phyloP scores from a whole-genome alignment of 108 stramenopile species.

The Epithemia pelagica region DNA sequence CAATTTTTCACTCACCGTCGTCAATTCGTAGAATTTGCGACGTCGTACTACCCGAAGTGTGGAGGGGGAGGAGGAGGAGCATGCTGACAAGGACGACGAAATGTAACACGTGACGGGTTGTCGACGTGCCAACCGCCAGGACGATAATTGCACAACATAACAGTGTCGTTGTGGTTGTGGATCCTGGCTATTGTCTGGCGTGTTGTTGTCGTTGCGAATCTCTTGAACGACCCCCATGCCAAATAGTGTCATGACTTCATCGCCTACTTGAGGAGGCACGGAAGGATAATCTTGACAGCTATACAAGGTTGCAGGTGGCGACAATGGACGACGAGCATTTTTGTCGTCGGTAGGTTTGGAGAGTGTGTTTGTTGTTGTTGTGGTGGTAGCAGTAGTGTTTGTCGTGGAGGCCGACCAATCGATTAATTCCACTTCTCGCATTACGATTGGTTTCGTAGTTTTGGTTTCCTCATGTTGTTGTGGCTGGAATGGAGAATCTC shows the following conservation, averaged over 20 bases:
- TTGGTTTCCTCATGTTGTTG: not conserved
- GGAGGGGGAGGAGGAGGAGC: no score
- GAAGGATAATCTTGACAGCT: conserved; percentile 44
- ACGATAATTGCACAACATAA: conserved; percentile 40
- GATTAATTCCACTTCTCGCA: conserved; percentile 53
- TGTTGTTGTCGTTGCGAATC: conserved; percentile 15
- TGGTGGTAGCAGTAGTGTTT: not conserved
- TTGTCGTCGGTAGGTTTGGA: not conserved
- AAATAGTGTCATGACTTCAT: conserved; percentile 55
- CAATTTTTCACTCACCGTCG: conserved; percentile 44
- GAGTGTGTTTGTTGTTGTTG: not conserved
- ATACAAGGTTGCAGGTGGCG: conserved; percentile 39
- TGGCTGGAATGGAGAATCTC: not conserved
- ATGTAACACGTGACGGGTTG: conserved; percentile 59
- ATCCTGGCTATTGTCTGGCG: not conserved
- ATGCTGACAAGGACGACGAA: no score
- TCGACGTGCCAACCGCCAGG: conserved; percentile 59
- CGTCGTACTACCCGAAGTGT: conserved; percentile 51
- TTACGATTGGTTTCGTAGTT: conserved; percentile 2
- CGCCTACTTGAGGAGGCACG: conserved; percentile 38
- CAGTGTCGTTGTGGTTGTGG: not conserved
- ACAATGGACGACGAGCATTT: not conserved
- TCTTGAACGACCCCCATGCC: conserved; percentile 51
- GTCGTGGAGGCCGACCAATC: conserved; percentile 24
- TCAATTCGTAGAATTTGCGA: conserved; percentile 55